Percentiles rank a stretch among this genome's conserved stretches.
Conservation (phyloP, 257 asterid species). For the Lavandula angustifolia region DNA sequence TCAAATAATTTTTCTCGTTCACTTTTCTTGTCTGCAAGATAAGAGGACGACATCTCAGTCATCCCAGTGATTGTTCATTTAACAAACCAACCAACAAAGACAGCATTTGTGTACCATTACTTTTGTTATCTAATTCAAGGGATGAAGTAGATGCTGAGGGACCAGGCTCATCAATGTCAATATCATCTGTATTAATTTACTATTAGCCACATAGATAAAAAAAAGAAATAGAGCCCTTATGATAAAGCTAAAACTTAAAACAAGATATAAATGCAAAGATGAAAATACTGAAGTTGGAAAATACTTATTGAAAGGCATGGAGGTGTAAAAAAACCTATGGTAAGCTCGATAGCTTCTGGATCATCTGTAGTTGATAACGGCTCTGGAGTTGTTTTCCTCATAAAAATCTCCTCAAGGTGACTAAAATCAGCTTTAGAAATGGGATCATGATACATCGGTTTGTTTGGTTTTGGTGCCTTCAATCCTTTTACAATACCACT, state of each 20-base stretch:
- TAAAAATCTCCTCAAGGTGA: slow-evolving; percentile 63
- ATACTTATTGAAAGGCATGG: neutral
- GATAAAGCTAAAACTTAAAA: slow-evolving; percentile 12
- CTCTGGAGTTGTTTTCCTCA: slow-evolving; percentile 49
- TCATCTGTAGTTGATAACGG: slow-evolving; percentile 39
- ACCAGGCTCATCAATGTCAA: slow-evolving; percentile 75
- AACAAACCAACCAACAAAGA: slow-evolving; percentile 24
- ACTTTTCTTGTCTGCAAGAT: slow-evolving; percentile 49
- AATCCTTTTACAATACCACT: slow-evolving; percentile 73
- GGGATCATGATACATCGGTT: slow-evolving; percentile 34
- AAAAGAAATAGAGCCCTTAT: slow-evolving; percentile 20
- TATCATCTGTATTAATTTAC: slow-evolving; percentile 58
- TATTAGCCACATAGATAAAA: slow-evolving; percentile 32
- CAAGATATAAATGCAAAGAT: neutral
- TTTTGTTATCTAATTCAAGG: slow-evolving; percentile 42
- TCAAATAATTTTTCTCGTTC: slow-evolving; percentile 63
- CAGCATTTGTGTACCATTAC: slow-evolving; percentile 44
- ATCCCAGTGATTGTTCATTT: slow-evolving; percentile 22
- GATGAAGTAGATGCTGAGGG: slow-evolving; percentile 50
- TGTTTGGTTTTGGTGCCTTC: slow-evolving; percentile 50
- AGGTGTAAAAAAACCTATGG: slow-evolving; percentile 56
- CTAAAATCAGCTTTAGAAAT: slow-evolving; percentile 43
- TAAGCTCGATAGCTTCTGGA: slow-evolving; percentile 60
- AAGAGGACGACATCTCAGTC: slow-evolving; percentile 22
- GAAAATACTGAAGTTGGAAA: neutral